These are phyloP conservation scores for Taphrina populina DNA, from an alignment of 1,139 yeast species.

Conservation along the genomic window DNA sequence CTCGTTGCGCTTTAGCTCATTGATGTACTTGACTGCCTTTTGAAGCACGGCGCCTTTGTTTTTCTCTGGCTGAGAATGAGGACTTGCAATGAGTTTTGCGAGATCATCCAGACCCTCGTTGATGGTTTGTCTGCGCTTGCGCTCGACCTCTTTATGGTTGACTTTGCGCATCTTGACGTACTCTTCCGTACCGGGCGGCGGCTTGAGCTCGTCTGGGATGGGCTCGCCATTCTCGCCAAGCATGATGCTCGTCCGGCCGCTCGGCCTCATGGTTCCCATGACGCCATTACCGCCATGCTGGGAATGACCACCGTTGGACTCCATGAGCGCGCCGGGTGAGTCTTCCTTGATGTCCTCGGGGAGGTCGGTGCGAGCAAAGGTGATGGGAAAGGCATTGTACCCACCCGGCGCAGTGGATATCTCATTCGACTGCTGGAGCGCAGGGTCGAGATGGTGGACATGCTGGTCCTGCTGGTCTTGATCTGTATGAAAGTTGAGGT, in stretches of 20 bases:
- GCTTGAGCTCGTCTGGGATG: slow-evolving; percentile 41
- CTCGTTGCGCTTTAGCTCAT: slow-evolving; percentile 74
- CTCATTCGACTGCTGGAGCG: slow-evolving; percentile 26
- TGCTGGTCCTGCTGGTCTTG: slow-evolving; percentile 19
- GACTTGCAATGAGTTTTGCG: slow-evolving; percentile 58
- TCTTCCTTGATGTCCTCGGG: slow-evolving; percentile 25
- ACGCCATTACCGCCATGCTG: slow-evolving; percentile 8
- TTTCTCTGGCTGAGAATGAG: slow-evolving; percentile 61
- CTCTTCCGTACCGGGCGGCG: slow-evolving; percentile 65
- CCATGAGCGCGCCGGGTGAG: slow-evolving; percentile 2
- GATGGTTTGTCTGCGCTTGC: slow-evolving; percentile 90
- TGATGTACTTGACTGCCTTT: slow-evolving; percentile 85
- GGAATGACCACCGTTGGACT: neutral
- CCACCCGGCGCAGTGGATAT: slow-evolving; percentile 23
- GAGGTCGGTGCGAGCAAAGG: slow-evolving; percentile 11
- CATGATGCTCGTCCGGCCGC: slow-evolving; percentile 23
- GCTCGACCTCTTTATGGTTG: slow-evolving; percentile 95
- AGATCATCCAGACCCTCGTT: slow-evolving; percentile 84
- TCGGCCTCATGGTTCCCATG: neutral
- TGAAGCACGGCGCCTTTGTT: slow-evolving; percentile 87
- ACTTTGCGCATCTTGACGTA: slow-evolving; percentile 84
- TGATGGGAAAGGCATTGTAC: slow-evolving; percentile 20
- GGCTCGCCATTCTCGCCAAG: slow-evolving; percentile 32
- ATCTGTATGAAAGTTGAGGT: slow-evolving; percentile 14
- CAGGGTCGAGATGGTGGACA: slow-evolving; percentile 19